Evolutionary conservation across 345 rosid genomes (phyloP).

Genomic region (Eutrema heterophyllum): DNA sequence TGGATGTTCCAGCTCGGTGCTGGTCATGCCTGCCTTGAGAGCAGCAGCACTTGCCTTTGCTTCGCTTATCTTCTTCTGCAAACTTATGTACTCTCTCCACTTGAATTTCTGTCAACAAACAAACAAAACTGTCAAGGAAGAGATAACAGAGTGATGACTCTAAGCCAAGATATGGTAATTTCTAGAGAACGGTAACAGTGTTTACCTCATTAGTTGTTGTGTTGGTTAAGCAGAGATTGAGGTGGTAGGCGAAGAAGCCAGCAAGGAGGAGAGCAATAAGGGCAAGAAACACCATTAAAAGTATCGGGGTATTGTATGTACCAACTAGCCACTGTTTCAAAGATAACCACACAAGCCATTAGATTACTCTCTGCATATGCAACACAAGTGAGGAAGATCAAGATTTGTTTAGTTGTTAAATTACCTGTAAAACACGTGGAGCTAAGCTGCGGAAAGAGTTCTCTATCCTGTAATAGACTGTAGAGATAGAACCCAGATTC

Average conservation of each 20-base stretch:
- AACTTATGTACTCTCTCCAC: slow-evolving; percentile 84
- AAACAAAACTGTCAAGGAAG: slow-evolving; percentile 15
- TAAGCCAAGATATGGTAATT: background rate
- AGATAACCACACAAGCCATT: background rate
- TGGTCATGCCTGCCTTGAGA: slow-evolving; percentile 47
- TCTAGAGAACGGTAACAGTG: background rate
- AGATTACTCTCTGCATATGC: background rate
- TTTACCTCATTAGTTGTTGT: slow-evolving; percentile 89
- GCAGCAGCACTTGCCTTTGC: slow-evolving; percentile 68
- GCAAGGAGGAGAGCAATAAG: slow-evolving; percentile 69
- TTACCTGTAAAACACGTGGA: slow-evolving; percentile 72
- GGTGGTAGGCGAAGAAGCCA: slow-evolving; percentile 89
- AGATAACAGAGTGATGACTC: background rate
- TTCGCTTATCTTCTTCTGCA: slow-evolving; percentile 77
- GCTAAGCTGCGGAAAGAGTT: slow-evolving; percentile 60
- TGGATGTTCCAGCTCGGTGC: slow-evolving; percentile 33
- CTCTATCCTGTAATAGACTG: slow-evolving; percentile 74
- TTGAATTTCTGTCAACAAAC: slow-evolving; percentile 56
- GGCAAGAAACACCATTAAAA: slow-evolving; percentile 76
- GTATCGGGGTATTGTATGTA: slow-evolving; percentile 81
- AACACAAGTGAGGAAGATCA: background rate
- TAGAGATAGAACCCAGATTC: slow-evolving; percentile 12
- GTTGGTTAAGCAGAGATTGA: slow-evolving; percentile 76
- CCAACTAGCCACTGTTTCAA: slow-evolving; percentile 77
- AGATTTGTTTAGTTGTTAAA: background rate